Base-by-base conservation (phyloP, 78 protist species). In the Capsaspora owczarzaki region DNA sequence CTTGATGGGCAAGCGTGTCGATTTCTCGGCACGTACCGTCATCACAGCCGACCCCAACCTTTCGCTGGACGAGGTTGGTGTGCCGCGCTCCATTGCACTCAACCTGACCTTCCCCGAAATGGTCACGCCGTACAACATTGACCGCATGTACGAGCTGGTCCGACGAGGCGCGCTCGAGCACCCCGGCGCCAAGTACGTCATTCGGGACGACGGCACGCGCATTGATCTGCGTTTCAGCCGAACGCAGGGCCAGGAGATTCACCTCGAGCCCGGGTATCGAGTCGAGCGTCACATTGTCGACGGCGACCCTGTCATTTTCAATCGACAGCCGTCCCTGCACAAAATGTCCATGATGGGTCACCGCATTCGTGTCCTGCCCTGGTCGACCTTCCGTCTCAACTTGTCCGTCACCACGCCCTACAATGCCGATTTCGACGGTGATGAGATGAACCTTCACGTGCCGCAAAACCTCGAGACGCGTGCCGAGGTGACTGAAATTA, bases 361-460 rank as follows among this genome's bases (percentile, higher is more conserved):
- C 76, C 81, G 95, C 16, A 86, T 92, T 78, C 66, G 83, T 51
- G 91, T 98, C 63, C 83, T 98, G 90, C 99, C 99, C 25, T 97
- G 89, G 86, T 90, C 96, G 23, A 96, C 99, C 25, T 97, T 97
- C 91, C 91, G 99, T 33, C 87, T 98, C 44, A 98, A 98, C 84
- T 90, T 98, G 27, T 84, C 95, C 20, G 96, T 91, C 69, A 97
- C 99, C 14, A 53, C 99, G 19, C 99, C 99, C 41, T 98, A 98
- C 93, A 98, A 98, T 86, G 99, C 99, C 41, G 99, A 98, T 85
- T 98, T 98, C 46, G 99, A 98, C 81, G 99, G 99, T 41, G 99
- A 98, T 70, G 99, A 98, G 83, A 98, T 98, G 99, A 98, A 98
- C 85, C 78, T 97, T 78, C 99, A 98, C 90, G 96, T 97, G 40